Evolutionary conservation across 1,139 yeast genomes (phyloP).

Genomic region (Suhomyces wounanorum): DNA sequence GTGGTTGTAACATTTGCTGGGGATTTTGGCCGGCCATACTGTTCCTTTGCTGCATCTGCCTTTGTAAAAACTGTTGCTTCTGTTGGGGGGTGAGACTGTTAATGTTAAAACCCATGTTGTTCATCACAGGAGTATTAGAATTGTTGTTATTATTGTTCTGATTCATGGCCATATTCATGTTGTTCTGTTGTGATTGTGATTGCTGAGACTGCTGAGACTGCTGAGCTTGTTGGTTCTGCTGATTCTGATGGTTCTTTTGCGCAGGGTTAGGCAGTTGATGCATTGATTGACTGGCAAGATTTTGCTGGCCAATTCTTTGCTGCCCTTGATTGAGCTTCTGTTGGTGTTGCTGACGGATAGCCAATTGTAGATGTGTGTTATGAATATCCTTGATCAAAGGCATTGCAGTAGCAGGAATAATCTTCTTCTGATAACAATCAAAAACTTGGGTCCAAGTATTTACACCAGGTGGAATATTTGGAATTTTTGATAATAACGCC

Average conservation of each 20-base stretch:
- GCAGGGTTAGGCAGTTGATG: conserved; percentile 14
- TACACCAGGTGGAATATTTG: conserved; percentile 78
- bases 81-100: conserved; percentile 37
- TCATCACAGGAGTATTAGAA: conserved; percentile 16
- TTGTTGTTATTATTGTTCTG: conserved; percentile 2
- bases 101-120: conserved; percentile 19
- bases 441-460: conserved; percentile 84
- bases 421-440: conserved; percentile 62
- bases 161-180: conserved; percentile 11
- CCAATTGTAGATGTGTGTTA: conserved; percentile 54
- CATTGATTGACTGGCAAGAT: conserved; percentile 12
- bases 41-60: conserved; percentile 35
- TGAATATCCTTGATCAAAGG: conserved; percentile 63
- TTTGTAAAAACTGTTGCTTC: conserved; percentile 37
- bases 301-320: conserved; percentile 12
- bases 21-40: conserved; percentile 28
- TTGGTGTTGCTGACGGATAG: conserved; percentile 35
- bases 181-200: conserved; percentile 16
- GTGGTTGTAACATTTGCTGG: conserved; percentile 39
- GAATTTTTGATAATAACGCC: conserved; percentile 67
- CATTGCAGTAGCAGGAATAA: conserved; percentile 56
- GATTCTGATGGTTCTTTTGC: conserved; percentile 9
- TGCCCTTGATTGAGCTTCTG: conserved; percentile 23
- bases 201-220: conserved; percentile 14
- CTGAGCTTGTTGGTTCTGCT: conserved; percentile 10